Evolutionary conservation across 2,329 filamentous ascomycete species (phyloP), one percentile per base, ranked within the genome.

Genomic region (Penicillium oxalicum): DNA sequence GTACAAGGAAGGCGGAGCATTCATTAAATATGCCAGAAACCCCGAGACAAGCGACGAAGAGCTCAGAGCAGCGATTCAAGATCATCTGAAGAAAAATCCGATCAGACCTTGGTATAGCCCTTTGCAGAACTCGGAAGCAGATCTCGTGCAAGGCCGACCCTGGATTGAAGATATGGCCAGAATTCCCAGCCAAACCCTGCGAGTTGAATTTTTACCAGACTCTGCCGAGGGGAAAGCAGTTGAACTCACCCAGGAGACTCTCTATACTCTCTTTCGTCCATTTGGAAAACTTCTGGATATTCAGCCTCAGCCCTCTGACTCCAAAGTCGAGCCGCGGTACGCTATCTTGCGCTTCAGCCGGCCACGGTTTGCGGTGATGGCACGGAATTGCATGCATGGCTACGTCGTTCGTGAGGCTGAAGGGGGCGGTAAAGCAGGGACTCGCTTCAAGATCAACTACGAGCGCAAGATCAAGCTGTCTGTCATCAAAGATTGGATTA

Each of bases 221-320:
- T 78, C 79, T 26, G 79, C 88, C 0, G 89, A 87, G n/a, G 77
- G 75, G 1, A 77, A 84, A 47, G 84, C 84, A 0, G 82, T 84
- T 5, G 90, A 95, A 59, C 71, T 97, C 13, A 88, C 86, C 0
- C 89, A 95, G 61, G 93, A 98, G 66, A 82, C 83, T 1, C 71
- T 97, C 0, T 97, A 95, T 70, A 85, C 84, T 35, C 76, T 95
- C 40, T 95, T 97, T 64, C 82, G 93, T 34, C 83, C 81, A 41
- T 98, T 95, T 68, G 93, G 93, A 25, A 95, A 95, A 67, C 82
- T 98, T 44, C 78, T 82, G 25, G 89, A 97, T 57, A 96, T 98
- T 50, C 76, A 81, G 2, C 80, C 84, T 1, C 89, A 96, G 63
- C 81, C 89, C 0, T 83, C 85, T 3, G 91, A 95, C 61, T 95